These are phyloP conservation scores for Plantago ovata DNA, from an alignment of 257 asterid species.

Conservation along the genomic window DNA sequence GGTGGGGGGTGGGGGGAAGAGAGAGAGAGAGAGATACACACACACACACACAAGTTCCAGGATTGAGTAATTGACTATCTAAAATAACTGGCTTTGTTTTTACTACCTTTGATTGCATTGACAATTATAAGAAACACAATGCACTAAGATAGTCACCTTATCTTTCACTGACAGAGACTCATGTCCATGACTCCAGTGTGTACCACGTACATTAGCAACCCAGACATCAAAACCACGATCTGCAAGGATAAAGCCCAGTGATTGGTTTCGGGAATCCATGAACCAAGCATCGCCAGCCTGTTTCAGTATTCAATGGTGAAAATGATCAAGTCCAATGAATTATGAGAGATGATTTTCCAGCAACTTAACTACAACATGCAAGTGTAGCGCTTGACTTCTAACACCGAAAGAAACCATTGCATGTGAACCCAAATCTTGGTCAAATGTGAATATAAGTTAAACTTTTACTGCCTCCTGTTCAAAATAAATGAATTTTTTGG, in stretches of 20 bases:
- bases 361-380: not conserved
- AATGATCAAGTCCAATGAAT: slow-evolving; percentile 6
- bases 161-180: slow-evolving; percentile 54
- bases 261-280: slow-evolving; percentile 66
- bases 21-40: not conserved
- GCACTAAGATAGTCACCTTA: slow-evolving; percentile 39
- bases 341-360: not conserved
- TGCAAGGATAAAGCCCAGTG: slow-evolving; percentile 96
- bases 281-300: slow-evolving; percentile 99
- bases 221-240: slow-evolving; percentile 90
- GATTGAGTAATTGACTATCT: slow-evolving; percentile 4
- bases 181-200: slow-evolving; percentile 99
- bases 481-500: no score
- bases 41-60: no score
- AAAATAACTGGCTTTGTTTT: not conserved
- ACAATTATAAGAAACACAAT: not conserved
- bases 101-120: slow-evolving; percentile 3
- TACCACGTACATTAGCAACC: slow-evolving; percentile 99
- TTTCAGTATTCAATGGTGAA: slow-evolving; percentile 19
- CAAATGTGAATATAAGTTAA: not conserved
- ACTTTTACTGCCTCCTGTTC: no score
- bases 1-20: no score
- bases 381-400: not conserved
- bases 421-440: not conserved
- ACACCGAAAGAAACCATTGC: slow-evolving; percentile 1